Evolutionary conservation across 2,329 filamentous ascomycete species (phyloP).

Genomic region (Aschersonia sp.): DNA sequence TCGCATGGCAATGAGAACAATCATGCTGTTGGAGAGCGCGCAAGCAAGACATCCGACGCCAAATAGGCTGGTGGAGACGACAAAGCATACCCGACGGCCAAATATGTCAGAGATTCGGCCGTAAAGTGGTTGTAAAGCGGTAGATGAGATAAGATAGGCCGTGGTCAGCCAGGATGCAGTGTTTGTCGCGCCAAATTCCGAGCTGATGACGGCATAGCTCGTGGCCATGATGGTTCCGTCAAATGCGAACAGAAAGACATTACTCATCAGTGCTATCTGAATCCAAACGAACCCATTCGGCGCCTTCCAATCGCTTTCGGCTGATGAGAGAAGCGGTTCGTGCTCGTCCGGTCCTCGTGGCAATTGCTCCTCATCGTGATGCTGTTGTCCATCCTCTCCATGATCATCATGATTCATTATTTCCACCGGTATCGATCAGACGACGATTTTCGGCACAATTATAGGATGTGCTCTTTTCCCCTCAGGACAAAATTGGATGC

Average conservation of each 20-base stretch:
- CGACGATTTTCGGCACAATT: too few relatives aligned
- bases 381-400: not conserved
- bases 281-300: conserved; percentile 41
- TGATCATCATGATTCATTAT: not conserved
- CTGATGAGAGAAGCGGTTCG: not conserved
- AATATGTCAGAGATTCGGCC: conserved; percentile 58
- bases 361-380: not conserved
- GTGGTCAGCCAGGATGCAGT: conserved; percentile 64
- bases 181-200: conserved; percentile 58
- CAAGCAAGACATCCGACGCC: conserved; percentile 50
- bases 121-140: conserved; percentile 58
- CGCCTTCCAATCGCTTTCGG: conserved; percentile 24
- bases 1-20: conserved; percentile 47
- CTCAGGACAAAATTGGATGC: too few relatives aligned
- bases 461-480: too few relatives aligned
- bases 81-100: conserved; percentile 47
- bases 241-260: conserved; percentile 52
- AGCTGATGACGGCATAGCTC: conserved; percentile 59
- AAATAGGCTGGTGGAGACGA: conserved; percentile 49
- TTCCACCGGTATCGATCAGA: too few relatives aligned
- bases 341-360: not conserved
- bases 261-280: conserved; percentile 46
- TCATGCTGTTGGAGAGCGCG: conserved; percentile 41
- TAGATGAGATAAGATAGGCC: conserved; percentile 56
- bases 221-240: conserved; percentile 62